These are phyloP conservation scores for Cryptococcus deneoformans DNA, from an alignment of 1,284 basidiomycete species.

Conservation along the genomic window DNA sequence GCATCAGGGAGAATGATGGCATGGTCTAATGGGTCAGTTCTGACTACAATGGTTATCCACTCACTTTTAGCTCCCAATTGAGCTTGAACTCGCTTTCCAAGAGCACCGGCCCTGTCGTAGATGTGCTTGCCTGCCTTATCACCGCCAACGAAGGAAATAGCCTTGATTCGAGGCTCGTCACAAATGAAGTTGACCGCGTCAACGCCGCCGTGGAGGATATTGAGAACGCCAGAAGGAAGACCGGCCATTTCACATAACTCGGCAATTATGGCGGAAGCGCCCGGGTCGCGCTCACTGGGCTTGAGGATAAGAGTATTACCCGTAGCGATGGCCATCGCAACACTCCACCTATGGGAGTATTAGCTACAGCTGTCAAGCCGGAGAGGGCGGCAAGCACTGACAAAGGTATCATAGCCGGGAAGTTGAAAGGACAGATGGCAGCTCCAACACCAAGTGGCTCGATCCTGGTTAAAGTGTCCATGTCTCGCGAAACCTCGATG, in stretches of 20 bases:
- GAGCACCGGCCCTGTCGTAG: slow-evolving; percentile 59
- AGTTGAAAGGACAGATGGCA: slow-evolving; percentile 75
- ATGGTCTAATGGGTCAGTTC: slow-evolving; percentile 55
- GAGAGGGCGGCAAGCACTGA: no score
- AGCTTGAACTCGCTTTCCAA: slow-evolving; percentile 85
- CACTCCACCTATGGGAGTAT: no score
- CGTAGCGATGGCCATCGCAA: slow-evolving; percentile 30
- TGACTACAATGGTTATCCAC: no score
- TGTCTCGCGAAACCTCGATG: slow-evolving; percentile 92
- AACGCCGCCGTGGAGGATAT: slow-evolving; percentile 84
- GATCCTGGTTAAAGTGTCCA: slow-evolving; percentile 71
- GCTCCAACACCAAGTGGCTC: slow-evolving; percentile 63
- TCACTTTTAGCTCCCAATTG: slow-evolving; percentile 89
- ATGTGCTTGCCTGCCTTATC: slow-evolving; percentile 93
- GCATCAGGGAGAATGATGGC: slow-evolving; percentile 95
- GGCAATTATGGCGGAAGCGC: slow-evolving; percentile 95
- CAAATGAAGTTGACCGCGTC: slow-evolving; percentile 92
- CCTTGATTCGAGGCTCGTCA: slow-evolving; percentile 85
- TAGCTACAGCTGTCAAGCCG: no score
- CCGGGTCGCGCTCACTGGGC: slow-evolving; percentile 94
- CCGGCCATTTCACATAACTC: slow-evolving; percentile 82
- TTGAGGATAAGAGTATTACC: slow-evolving; percentile 95
- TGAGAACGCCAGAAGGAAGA: slow-evolving; percentile 68
- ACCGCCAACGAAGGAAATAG: slow-evolving; percentile 97
- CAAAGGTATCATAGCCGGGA: slow-evolving; percentile 70